A percentile compares a stretch with the other conserved stretches of the same genome.
Evolutionary conservation across 331 rosid genomes (phyloP).

Genomic region (Quercus phellos): DNA sequence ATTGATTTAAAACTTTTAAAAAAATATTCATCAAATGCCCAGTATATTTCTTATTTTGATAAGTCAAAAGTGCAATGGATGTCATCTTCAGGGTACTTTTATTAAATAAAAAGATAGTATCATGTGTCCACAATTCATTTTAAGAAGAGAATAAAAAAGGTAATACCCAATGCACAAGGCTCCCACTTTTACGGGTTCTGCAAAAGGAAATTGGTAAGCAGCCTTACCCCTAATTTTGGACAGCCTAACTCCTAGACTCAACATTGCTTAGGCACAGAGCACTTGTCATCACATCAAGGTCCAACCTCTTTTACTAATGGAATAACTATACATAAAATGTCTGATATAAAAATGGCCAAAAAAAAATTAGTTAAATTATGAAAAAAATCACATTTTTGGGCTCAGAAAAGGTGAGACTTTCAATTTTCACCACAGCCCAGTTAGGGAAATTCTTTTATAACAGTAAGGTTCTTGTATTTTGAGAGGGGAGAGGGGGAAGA

Average conservation of each 20-base stretch:
- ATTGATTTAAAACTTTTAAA: neutral
- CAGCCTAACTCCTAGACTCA: too few species aligned
- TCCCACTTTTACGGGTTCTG: too few species aligned
- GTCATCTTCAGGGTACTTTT: neutral
- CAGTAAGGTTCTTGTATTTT: neutral
- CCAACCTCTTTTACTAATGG: too few species aligned
- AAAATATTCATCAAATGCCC: neutral
- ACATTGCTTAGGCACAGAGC: too few species aligned
- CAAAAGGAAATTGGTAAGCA: too few species aligned
- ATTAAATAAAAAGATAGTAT: neutral
- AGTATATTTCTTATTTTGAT: neutral
- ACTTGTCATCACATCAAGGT: too few species aligned
- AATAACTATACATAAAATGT: neutral
- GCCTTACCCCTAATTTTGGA: too few species aligned
- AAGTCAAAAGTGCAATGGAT: neutral
- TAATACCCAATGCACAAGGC: too few species aligned
- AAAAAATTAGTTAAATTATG: neutral
- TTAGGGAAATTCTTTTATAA: neutral
- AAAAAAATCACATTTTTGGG: neutral
- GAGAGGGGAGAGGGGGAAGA: neutral
- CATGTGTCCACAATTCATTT: neutral
- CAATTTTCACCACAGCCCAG: neutral
- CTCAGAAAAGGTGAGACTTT: neutral
- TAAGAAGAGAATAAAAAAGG: neutral
- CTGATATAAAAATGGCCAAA: neutral